These are phyloP conservation scores for Ustilago lituana DNA, from an alignment of 1,284 basidiomycete genomes.

Conservation along the genomic window DNA sequence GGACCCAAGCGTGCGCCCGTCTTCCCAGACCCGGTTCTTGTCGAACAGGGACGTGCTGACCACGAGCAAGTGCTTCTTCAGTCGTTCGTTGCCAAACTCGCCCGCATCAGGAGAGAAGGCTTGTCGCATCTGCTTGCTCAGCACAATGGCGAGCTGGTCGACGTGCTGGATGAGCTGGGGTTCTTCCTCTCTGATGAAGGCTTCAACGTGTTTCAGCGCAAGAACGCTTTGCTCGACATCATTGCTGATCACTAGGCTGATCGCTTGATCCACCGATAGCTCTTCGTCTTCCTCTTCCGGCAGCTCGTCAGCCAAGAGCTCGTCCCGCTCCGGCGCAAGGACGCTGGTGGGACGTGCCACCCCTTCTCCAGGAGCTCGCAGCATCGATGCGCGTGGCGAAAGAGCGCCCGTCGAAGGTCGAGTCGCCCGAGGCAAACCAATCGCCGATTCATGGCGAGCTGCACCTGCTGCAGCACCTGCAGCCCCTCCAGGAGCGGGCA, in stretches of 20 bases:
- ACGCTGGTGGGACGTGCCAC: conserved; percentile 11
- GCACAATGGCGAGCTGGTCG: conserved; percentile 72
- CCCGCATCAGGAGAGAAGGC: conserved; percentile 47
- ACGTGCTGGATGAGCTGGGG: conserved; percentile 58
- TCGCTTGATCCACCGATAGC: conserved; percentile 51
- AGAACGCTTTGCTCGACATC: conserved; percentile 88
- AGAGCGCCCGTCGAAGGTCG: conserved; percentile 10
- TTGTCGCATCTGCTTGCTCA: conserved; percentile 52
- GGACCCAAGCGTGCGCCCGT: conserved; percentile 52
- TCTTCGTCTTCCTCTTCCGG: conserved; percentile 49
- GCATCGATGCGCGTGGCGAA: conserved; percentile 27
- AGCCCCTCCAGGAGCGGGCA: conserved; percentile 34
- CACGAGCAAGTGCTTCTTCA: conserved; percentile 61
- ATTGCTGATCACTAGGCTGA: conserved; percentile 76
- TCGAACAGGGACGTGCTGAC: conserved; percentile 54
- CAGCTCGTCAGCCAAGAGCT: conserved; percentile 35
- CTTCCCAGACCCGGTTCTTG: conserved; percentile 49
- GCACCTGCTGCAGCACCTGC: conserved; percentile 16
- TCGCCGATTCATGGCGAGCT: conserved; percentile 37
- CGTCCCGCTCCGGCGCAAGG: conserved; percentile 12
- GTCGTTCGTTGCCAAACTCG: conserved; percentile 31
- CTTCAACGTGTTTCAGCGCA: conserved; percentile 79
- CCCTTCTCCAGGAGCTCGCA: conserved; percentile 11
- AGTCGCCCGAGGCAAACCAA: conserved; percentile 36
- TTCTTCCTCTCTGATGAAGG: conserved; percentile 48